A percentile compares a stretch with the other conserved stretches of the same genome.
phyloP scores from a whole-genome alignment of 2,329 filamentous ascomycete genomes.

The Colletotrichum higginsianum region DNA sequence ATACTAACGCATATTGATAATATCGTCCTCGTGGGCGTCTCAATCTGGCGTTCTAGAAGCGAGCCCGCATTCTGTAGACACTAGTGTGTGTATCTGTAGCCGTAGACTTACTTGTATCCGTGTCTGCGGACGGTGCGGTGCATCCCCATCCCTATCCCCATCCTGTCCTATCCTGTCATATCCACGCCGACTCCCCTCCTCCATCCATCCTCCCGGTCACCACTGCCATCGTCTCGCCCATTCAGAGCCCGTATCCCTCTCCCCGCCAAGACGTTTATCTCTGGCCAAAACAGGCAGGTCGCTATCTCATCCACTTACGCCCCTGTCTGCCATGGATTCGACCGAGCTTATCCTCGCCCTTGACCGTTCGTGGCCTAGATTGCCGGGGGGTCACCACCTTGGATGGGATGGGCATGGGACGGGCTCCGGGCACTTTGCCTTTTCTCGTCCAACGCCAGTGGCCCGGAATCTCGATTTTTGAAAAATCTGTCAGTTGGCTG shows the following conservation, averaged over 20 bases:
- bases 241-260: slow-evolving; percentile 23
- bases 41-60: slow-evolving; percentile 39
- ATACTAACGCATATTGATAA: slow-evolving; percentile 36
- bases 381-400: slow-evolving; percentile 25
- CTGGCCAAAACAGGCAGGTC: slow-evolving; percentile 41
- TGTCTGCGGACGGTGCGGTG: background rate
- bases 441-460: slow-evolving; percentile 19
- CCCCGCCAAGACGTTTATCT: slow-evolving; percentile 43
- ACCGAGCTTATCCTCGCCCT: slow-evolving; percentile 39
- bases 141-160: slow-evolving; percentile 14
- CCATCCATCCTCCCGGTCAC: slow-evolving; percentile 11
- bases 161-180: background rate
- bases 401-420: slow-evolving; percentile 14
- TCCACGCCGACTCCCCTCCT: no score
- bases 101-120: slow-evolving; percentile 6
- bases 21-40: slow-evolving; percentile 13
- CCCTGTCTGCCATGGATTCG: slow-evolving; percentile 29
- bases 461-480: slow-evolving; percentile 1
- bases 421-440: slow-evolving; percentile 4
- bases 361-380: slow-evolving; percentile 31
- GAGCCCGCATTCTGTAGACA: no score
- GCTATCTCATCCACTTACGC: slow-evolving; percentile 40
- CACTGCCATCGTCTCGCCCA: slow-evolving; percentile 20
- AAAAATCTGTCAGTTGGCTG: background rate
- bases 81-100: no score